Evolutionary conservation across 208 protist genomes (phyloP).

Genomic region (Leishmania aethiopica): DNA sequence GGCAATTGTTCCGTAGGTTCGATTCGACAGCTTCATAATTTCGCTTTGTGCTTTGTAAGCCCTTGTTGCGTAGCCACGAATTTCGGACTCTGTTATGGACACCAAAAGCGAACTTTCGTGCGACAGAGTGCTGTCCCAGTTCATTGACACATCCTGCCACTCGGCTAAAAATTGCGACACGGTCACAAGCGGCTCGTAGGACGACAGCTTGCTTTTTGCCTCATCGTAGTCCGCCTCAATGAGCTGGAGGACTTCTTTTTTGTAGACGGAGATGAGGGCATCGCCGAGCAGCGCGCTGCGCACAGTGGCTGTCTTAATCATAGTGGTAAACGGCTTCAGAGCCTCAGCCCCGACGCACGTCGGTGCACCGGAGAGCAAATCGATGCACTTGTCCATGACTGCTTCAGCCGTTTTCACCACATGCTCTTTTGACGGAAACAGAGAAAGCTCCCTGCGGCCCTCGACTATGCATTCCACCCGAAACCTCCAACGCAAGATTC

Average conservation of each 20-base stretch:
- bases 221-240: constrained; percentile 47
- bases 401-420: constrained; percentile 36
- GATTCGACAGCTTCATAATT: constrained; percentile 46
- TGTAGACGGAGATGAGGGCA: constrained; percentile 29
- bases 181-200: constrained; percentile 37
- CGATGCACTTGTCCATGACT: constrained; percentile 46
- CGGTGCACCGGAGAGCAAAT: constrained; percentile 29
- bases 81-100: constrained; percentile 42
- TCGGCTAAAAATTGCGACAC: constrained; percentile 43
- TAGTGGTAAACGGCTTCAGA: constrained; percentile 6
- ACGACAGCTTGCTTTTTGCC: constrained; percentile 27
- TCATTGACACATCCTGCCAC: constrained; percentile 33
- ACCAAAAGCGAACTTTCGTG: constrained; percentile 12
- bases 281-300: constrained; percentile 21
- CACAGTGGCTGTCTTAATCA: constrained; percentile 13
- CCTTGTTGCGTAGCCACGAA: constrained; percentile 43
- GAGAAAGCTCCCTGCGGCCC: constrained; percentile 27
- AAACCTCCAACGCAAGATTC: constrained; percentile 67
- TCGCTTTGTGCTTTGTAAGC: constrained; percentile 45
- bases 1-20: constrained; percentile 43
- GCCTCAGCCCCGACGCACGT: constrained; percentile 29
- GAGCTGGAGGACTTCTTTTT: constrained; percentile 18
- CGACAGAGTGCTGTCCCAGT: constrained; percentile 25
- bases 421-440: constrained; percentile 55
- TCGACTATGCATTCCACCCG: constrained; percentile 68